phyloP scores from a whole-genome alignment of 495 filamentous ascomycete species.

The Penicillium salamii region DNA sequence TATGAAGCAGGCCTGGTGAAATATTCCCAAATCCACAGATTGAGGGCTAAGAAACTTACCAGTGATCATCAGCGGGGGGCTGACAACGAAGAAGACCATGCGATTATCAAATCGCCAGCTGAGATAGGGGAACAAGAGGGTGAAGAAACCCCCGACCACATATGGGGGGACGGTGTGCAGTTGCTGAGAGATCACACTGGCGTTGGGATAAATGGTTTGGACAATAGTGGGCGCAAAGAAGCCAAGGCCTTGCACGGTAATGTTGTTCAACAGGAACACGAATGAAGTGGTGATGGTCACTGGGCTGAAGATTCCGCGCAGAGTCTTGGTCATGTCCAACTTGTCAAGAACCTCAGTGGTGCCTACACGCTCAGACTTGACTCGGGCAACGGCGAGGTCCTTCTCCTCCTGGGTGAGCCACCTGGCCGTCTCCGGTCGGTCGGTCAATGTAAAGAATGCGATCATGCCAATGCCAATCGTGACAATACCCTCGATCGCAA shows the following conservation, averaged over 20 bases:
- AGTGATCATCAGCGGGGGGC: slow-evolving; percentile 55
- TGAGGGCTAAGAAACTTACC: too few relatives aligned
- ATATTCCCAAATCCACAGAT: too few relatives aligned
- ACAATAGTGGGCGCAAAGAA: slow-evolving; percentile 76
- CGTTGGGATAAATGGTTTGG: slow-evolving; percentile 55
- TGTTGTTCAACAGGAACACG: slow-evolving; percentile 54
- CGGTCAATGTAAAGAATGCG: slow-evolving; percentile 61
- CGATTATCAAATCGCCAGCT: slow-evolving; percentile 58
- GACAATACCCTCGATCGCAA: slow-evolving; percentile 73
- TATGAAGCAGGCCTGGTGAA: too few relatives aligned
- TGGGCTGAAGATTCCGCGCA: slow-evolving; percentile 49
- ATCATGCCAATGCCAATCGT: slow-evolving; percentile 57
- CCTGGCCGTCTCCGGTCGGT: slow-evolving; percentile 60
- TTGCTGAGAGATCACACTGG: slow-evolving; percentile 55
- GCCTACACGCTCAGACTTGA: slow-evolving; percentile 63
- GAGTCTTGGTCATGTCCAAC: slow-evolving; percentile 40
- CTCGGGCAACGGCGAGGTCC: slow-evolving; percentile 56
- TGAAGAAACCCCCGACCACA: slow-evolving; percentile 65
- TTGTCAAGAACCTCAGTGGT: slow-evolving; percentile 60
- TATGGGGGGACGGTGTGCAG: slow-evolving; percentile 73
- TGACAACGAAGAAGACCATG: slow-evolving; percentile 42
- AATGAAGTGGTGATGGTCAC: slow-evolving; percentile 45
- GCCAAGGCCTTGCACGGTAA: slow-evolving; percentile 56
- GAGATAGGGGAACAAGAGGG: slow-evolving; percentile 57
- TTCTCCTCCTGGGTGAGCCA: slow-evolving; percentile 67